A percentile compares a stretch with the other conserved stretches of the same genome.
Evolutionary conservation across 805 yeast species (phyloP).

Genomic region (Maudiozyma barnettii): DNA sequence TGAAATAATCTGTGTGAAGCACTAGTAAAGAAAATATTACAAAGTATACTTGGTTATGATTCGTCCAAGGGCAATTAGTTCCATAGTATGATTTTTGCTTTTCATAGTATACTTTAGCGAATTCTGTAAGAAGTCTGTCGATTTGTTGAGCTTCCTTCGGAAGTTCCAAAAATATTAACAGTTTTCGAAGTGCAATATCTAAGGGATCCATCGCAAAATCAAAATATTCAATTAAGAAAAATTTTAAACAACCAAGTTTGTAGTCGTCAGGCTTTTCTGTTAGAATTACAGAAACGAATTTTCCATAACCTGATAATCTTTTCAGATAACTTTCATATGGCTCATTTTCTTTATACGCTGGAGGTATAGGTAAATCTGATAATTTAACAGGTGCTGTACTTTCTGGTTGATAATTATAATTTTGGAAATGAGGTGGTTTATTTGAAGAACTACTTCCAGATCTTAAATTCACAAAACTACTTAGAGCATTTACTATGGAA

Average conservation of each 20-base stretch:
- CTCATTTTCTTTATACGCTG: constrained; percentile 24
- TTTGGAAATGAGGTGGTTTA: constrained; percentile 2
- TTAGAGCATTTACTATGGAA: constrained; percentile 31
- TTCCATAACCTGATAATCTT: constrained; percentile 26
- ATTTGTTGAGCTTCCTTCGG: constrained; percentile 73
- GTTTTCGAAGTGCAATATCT: constrained; percentile 54
- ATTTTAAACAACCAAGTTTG: constrained; percentile 19
- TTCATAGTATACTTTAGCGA: constrained; percentile 43
- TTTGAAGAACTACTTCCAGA: constrained; percentile 18
- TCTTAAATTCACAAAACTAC: constrained; percentile 30
- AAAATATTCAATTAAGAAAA: constrained; percentile 31
- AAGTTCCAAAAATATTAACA: constrained; percentile 47
- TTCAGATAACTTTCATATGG: constrained; percentile 21
- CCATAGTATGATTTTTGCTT: constrained; percentile 14
- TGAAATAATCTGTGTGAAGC: constrained; percentile 67
- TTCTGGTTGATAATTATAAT: constrained; percentile 1
- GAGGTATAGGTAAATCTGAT: constrained; percentile 21
- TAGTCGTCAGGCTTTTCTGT: constrained; percentile 22
- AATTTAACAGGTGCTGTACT: background rate
- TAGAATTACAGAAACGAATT: constrained; percentile 26
- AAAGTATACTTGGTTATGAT: constrained; percentile 49
- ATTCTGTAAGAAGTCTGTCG: constrained; percentile 52
- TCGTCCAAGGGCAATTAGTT: constrained; percentile 23
- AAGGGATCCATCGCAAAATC: constrained; percentile 47
- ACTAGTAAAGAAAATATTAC: constrained; percentile 56